phyloP scores from a whole-genome alignment of 805 yeast genomes.

The Ogataea wickerhamii region DNA sequence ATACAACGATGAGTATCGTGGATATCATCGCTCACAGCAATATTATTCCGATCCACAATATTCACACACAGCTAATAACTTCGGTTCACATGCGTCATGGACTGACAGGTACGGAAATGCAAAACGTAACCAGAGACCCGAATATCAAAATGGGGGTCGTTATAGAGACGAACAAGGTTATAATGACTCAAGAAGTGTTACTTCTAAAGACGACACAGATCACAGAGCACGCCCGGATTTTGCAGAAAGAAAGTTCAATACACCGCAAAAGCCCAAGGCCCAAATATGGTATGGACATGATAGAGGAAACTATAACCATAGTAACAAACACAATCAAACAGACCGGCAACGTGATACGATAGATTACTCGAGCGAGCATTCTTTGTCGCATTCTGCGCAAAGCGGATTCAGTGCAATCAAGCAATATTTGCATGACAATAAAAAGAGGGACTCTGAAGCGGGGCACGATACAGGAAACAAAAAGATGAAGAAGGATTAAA shows the following conservation, averaged over 20 bases:
- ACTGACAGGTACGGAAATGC: slow-evolving; percentile 1
- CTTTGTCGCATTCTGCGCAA: slow-evolving; percentile 14
- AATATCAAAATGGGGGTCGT: not conserved
- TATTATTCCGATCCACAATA: not conserved
- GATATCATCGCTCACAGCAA: not conserved
- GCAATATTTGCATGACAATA: slow-evolving; percentile 13
- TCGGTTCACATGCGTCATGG: not conserved
- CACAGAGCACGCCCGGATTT: not conserved
- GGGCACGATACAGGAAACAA: slow-evolving; percentile 3
- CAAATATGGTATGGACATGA: not conserved
- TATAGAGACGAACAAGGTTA: not conserved
- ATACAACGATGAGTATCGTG: not conserved
- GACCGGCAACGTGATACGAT: not conserved
- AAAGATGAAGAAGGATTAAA: slow-evolving; percentile 10
- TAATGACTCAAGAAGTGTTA: not conserved
- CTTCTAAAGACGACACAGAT: not conserved
- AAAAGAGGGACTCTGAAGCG: slow-evolving; percentile 12
- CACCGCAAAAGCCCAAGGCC: not conserved
- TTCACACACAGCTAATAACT: not conserved
- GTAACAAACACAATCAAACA: not conserved
- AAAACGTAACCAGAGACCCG: not conserved
- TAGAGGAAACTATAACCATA: slow-evolving; percentile 1
- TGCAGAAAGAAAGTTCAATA: not conserved
- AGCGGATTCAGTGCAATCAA: slow-evolving; percentile 17
- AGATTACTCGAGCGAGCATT: slow-evolving; percentile 7